Conservation (phyloP, 2,329 filamentous ascomycete genomes). For the Colletotrichum spaethianum region DNA sequence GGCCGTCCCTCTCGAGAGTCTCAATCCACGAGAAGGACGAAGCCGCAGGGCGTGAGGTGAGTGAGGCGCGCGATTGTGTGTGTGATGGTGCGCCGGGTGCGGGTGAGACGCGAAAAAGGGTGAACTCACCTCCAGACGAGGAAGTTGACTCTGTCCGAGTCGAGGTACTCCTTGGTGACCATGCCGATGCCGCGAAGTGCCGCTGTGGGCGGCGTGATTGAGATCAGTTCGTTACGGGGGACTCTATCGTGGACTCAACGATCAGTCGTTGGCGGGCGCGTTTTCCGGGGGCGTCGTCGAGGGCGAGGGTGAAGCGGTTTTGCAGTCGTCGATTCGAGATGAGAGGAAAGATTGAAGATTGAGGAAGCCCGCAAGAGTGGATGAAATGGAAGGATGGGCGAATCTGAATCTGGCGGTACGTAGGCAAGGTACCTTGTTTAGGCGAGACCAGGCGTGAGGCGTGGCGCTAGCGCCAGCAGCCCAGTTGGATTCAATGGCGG, state of each 20-base stretch:
- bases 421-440: conserved; percentile 41
- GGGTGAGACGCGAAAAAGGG: conserved; percentile 44
- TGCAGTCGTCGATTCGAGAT: conserved; percentile 40
- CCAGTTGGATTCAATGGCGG: conserved; percentile 28
- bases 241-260: conserved; percentile 12
- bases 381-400: conserved; percentile 41
- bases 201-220: conserved; percentile 41
- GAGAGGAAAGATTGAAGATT: conserved; percentile 40
- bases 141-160: conserved; percentile 79
- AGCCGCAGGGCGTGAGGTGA: conserved; percentile 21
- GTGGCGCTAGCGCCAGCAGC: conserved; percentile 41
- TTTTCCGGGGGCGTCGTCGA: conserved; percentile 31
- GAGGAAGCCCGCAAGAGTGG: conserved; percentile 41
- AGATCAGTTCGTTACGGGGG: conserved; percentile 9
- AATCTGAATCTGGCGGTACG: conserved; percentile 42
- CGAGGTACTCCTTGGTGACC: conserved; percentile 74
- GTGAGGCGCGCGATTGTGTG: conserved; percentile 31
- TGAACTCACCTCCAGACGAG: conserved; percentile 78
- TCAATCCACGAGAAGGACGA: neutral
- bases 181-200: conserved; percentile 40
- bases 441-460: conserved; percentile 42
- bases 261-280: conserved; percentile 17
- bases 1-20: neutral
- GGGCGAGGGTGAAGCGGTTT: conserved; percentile 26
- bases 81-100: conserved; percentile 21